Conservation (phyloP, 2,329 filamentous ascomycete species). For the Escovopsis sp. region DNA sequence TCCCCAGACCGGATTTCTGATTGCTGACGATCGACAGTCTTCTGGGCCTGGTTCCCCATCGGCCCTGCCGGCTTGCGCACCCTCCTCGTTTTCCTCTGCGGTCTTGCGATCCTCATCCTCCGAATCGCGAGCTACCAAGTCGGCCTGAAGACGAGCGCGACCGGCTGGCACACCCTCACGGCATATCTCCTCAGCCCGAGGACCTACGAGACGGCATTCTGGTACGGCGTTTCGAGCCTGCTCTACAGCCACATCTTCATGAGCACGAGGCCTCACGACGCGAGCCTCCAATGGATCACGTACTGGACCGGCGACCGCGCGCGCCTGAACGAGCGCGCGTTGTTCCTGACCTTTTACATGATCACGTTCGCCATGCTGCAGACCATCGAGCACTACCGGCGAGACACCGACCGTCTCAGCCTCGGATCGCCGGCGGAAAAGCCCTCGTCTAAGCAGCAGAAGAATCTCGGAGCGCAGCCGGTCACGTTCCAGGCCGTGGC, state of each 20-base stretch:
- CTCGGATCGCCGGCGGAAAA: constrained; percentile 15
- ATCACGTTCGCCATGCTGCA: constrained; percentile 55
- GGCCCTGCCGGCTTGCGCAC: constrained; percentile 62
- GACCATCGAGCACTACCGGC: constrained; percentile 51
- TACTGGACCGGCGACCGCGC: constrained; percentile 56
- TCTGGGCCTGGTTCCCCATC: constrained; percentile 81
- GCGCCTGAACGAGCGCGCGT: constrained; percentile 69
- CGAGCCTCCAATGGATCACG: constrained; percentile 59
- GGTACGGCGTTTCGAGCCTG: constrained; percentile 65
- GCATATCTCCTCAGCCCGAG: constrained; percentile 42
- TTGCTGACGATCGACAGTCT: constrained; percentile 31
- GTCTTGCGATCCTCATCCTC: constrained; percentile 66
- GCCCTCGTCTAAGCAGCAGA: constrained; percentile 8
- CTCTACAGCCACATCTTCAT: constrained; percentile 72
- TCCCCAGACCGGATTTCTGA: neutral
- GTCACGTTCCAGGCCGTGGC: constrained; percentile 21
- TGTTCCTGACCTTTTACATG: constrained; percentile 64
- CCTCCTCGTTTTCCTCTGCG: constrained; percentile 59
- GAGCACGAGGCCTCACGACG: constrained; percentile 46
- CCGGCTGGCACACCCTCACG: constrained; percentile 49
- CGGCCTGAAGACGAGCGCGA: constrained; percentile 55
- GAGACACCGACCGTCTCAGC: constrained; percentile 56
- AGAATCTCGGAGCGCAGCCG: constrained; percentile 11
- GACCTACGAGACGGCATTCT: constrained; percentile 55
- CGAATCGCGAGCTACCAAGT: constrained; percentile 74